phyloP scores from a whole-genome alignment of 2,329 filamentous ascomycete genomes.

The Apiospora saccharicola region DNA sequence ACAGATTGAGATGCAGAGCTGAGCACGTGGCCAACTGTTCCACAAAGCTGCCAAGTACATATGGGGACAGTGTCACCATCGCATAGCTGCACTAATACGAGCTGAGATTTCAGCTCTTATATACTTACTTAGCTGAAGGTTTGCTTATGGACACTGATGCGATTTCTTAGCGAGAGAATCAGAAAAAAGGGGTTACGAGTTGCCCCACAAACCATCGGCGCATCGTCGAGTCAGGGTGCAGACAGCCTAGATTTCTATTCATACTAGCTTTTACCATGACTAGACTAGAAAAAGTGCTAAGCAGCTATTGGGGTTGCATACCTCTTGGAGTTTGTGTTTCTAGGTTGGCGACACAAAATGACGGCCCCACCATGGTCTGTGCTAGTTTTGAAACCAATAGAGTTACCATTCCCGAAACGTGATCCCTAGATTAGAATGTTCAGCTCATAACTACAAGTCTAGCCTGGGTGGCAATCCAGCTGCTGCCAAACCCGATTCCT shows the following conservation, averaged over 20 bases:
- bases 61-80: background rate
- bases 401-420: background rate
- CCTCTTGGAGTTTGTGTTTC: too few species aligned
- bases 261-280: background rate
- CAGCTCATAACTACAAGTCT: background rate
- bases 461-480: background rate
- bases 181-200: background rate
- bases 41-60: background rate
- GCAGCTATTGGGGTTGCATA: background rate
- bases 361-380: background rate
- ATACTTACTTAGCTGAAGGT: background rate
- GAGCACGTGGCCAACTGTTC: background rate
- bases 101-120: too few species aligned
- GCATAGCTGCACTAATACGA: too few species aligned
- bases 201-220: background rate
- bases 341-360: background rate
- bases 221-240: background rate
- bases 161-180: background rate
- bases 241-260: background rate
- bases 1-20: background rate
- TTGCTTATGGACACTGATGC: background rate
- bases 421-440: background rate
- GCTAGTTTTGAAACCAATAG: background rate
- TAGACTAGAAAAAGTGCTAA: too few species aligned
- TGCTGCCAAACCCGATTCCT: background rate